A percentile compares a stretch with the other conserved stretches of the same genome.
These are phyloP conservation scores for Elsinoe australis DNA, from an alignment of 2,329 filamentous ascomycete species.

Conservation along the genomic window DNA sequence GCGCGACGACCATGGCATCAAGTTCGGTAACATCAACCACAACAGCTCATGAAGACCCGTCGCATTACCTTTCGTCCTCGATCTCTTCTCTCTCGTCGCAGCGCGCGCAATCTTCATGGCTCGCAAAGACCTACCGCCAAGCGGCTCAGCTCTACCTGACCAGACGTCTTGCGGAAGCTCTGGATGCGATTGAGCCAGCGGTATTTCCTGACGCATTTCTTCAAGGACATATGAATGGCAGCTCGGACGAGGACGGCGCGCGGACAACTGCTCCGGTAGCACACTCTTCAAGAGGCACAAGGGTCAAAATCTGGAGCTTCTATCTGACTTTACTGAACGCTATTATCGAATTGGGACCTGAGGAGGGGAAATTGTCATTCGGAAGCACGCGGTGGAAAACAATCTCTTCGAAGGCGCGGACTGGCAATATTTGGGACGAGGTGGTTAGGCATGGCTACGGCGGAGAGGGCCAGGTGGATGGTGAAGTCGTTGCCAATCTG, in stretches of 20 bases:
- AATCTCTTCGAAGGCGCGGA: constrained; percentile 74
- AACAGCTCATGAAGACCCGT: constrained; percentile 44
- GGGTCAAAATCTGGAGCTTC: constrained; percentile 95
- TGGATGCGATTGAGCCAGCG: constrained; percentile 75
- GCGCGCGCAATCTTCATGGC: constrained; percentile 59
- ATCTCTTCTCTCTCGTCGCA: constrained; percentile 62
- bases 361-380: constrained; percentile 84
- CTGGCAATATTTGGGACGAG: constrained; percentile 91
- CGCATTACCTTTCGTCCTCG: constrained; percentile 57
- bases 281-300: constrained; percentile 68
- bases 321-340: constrained; percentile 91
- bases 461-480: constrained; percentile 85
- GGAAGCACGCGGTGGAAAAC: constrained; percentile 77
- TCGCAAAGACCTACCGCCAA: constrained; percentile 90
- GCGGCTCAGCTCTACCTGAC: constrained; percentile 91
- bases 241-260: constrained; percentile 36
- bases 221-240: constrained; percentile 34
- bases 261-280: constrained; percentile 59
- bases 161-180: constrained; percentile 80
- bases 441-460: constrained; percentile 81
- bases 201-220: constrained; percentile 51
- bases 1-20: constrained; percentile 25
- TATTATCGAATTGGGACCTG: constrained; percentile 76
- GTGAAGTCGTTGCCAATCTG: constrained; percentile 88
- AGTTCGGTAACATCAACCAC: constrained; percentile 28